These are phyloP conservation scores for Backusella australiensis DNA, from an alignment of 192 early-diverging fungal species.

Conservation along the genomic window DNA sequence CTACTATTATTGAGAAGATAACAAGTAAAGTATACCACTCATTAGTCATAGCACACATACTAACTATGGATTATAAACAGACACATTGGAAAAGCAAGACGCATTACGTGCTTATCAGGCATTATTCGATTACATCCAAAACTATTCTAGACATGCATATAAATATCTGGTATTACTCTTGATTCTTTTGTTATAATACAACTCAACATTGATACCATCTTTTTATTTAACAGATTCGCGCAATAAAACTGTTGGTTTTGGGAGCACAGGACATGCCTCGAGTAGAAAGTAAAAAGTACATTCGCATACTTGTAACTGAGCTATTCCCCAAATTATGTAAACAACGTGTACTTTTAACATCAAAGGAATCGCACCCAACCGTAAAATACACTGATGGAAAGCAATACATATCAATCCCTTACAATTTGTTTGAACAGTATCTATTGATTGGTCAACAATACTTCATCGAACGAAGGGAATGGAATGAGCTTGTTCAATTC, in stretches of 20 bases:
- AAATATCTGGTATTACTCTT: slow-evolving; percentile 32
- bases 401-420: slow-evolving; percentile 24
- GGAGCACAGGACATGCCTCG: slow-evolving; percentile 4
- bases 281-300: slow-evolving; percentile 9
- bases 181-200: neutral
- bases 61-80: neutral
- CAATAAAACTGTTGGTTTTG: slow-evolving; percentile 20
- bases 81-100: slow-evolving; percentile 14
- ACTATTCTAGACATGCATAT: slow-evolving; percentile 24
- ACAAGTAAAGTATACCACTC: slow-evolving; percentile 17
- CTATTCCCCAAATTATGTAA: slow-evolving; percentile 32
- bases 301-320: slow-evolving; percentile 23
- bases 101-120: slow-evolving; percentile 23
- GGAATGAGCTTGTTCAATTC: slow-evolving; percentile 18
- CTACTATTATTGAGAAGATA: slow-evolving; percentile 26
- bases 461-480: slow-evolving; percentile 21
- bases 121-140: slow-evolving; percentile 28
- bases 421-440: slow-evolving; percentile 25
- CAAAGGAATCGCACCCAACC: slow-evolving; percentile 9
- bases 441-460: slow-evolving; percentile 29
- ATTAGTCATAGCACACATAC: neutral
- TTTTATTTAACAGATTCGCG: slow-evolving; percentile 21
- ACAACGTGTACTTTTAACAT: slow-evolving; percentile 13
- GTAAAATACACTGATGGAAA: slow-evolving; percentile 31
- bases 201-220: neutral